Evolutionary conservation across 805 yeast species (phyloP).

Genomic region (Cyberlindnera xylosilytica): DNA sequence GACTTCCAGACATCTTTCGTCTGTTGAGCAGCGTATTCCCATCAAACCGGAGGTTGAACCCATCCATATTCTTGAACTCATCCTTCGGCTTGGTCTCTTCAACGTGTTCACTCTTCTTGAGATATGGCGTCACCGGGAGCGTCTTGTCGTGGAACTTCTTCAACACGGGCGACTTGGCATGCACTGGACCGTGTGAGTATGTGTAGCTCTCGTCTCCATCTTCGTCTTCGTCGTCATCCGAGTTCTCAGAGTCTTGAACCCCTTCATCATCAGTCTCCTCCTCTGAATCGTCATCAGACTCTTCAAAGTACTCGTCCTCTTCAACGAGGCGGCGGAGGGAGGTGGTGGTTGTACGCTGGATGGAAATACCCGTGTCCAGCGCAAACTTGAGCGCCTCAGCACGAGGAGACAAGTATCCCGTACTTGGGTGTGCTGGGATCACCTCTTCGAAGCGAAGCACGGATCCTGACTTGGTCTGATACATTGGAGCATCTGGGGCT

Average conservation of each 20-base stretch:
- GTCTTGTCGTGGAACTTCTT: constrained; percentile 19
- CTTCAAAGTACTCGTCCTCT: constrained; percentile 27
- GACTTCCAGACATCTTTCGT: constrained; percentile 23
- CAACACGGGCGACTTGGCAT: constrained; percentile 19
- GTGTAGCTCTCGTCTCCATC: constrained; percentile 6
- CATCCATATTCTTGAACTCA: constrained; percentile 19
- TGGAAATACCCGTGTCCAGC: constrained; percentile 81
- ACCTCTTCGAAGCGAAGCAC: constrained; percentile 28
- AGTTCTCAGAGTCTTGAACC: constrained; percentile 3
- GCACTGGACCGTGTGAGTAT: constrained; percentile 13
- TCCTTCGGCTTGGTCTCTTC: not conserved
- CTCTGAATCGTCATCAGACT: constrained; percentile 23
- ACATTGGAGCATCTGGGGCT: constrained; percentile 46
- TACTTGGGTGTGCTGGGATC: constrained; percentile 17
- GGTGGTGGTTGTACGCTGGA: constrained; percentile 50
- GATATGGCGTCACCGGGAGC: constrained; percentile 22
- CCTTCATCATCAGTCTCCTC: constrained; percentile 14
- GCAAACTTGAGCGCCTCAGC: constrained; percentile 83
- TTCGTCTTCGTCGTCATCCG: constrained; percentile 8
- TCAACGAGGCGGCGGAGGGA: constrained; percentile 25
- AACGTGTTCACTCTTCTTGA: not conserved
- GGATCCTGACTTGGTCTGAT: constrained; percentile 21
- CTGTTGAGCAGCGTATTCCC: constrained; percentile 27
- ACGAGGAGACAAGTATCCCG: constrained; percentile 53
- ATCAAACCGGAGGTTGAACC: constrained; percentile 26